Evolutionary conservation across 352 stramenopile genomes (phyloP).

Genomic region (Plasmopara muralis): DNA sequence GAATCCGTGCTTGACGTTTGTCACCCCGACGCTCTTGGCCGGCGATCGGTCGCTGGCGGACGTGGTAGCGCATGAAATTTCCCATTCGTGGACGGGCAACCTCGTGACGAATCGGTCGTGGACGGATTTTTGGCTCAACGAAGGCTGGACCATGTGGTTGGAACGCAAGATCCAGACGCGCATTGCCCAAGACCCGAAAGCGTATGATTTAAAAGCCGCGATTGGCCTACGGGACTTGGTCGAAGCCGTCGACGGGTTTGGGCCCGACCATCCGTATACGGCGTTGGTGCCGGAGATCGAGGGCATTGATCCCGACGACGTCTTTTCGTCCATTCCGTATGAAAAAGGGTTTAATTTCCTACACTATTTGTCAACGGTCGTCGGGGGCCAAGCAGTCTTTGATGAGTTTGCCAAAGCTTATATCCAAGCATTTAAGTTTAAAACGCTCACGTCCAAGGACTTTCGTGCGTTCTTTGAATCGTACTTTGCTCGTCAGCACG

Average conservation of each 20-base stretch:
- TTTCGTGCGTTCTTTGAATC: slow-evolving; percentile 65
- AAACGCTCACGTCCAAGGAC: slow-evolving; percentile 78
- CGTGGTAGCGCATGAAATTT: slow-evolving; percentile 97
- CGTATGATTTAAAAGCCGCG: slow-evolving; percentile 51
- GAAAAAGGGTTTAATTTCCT: slow-evolving; percentile 91
- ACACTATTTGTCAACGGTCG: slow-evolving; percentile 70
- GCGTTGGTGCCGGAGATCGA: slow-evolving; percentile 80
- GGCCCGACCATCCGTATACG: slow-evolving; percentile 76
- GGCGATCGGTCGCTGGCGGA: slow-evolving; percentile 92
- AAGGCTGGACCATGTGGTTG: slow-evolving; percentile 97
- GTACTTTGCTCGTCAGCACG: slow-evolving; percentile 59
- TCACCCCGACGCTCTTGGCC: slow-evolving; percentile 94
- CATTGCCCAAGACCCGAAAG: slow-evolving; percentile 36
- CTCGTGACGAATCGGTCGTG: slow-evolving; percentile 95
- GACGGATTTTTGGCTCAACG: slow-evolving; percentile 98
- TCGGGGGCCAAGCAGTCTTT: slow-evolving; percentile 38
- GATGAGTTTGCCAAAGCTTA: slow-evolving; percentile 90
- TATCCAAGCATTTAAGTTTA: slow-evolving; percentile 84
- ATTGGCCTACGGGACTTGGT: slow-evolving; percentile 39
- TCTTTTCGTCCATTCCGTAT: slow-evolving; percentile 93
- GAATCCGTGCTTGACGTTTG: slow-evolving; percentile 91
- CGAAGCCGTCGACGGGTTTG: slow-evolving; percentile 43
- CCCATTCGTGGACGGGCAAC: slow-evolving; percentile 96
- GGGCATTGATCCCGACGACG: slow-evolving; percentile 93
- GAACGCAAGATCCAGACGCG: slow-evolving; percentile 93